A percentile compares a stretch with the other conserved stretches of the same genome.
Evolutionary conservation across 176 grass and related monocot genomes (phyloP).

Genomic region (Chrysopogon serrulatus): DNA sequence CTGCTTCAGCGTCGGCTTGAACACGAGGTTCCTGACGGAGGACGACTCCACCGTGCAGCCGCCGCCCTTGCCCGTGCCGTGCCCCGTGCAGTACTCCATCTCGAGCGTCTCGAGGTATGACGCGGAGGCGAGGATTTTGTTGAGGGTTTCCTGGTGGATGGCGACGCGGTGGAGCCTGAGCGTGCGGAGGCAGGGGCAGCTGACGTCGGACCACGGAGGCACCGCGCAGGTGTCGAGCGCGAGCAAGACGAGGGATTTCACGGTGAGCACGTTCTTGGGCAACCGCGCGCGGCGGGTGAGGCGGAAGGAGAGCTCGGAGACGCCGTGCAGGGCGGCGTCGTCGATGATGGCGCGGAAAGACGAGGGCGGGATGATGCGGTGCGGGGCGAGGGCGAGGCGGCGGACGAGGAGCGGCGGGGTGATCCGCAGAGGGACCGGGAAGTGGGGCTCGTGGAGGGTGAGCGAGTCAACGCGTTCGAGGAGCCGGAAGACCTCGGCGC

Average conservation of each 20-base stretch:
- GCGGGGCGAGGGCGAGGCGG: conserved; percentile 28
- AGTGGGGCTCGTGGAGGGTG: background rate
- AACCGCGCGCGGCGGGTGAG: conserved; percentile 14
- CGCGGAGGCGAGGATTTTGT: conserved; percentile 6
- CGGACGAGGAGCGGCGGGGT: conserved; percentile 19
- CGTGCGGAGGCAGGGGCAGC: conserved; percentile 25
- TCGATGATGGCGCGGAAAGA: conserved; percentile 16
- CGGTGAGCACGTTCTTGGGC: background rate
- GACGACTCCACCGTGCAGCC: conserved; percentile 33
- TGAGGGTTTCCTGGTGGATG: conserved; percentile 19
- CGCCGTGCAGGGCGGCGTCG: conserved; percentile 15
- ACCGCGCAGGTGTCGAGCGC: conserved; percentile 26
- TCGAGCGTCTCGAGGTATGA: conserved; percentile 32
- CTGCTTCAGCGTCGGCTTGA: conserved; percentile 7
- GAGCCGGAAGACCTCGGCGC: background rate
- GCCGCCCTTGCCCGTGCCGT: background rate
- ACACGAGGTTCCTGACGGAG: conserved; percentile 22
- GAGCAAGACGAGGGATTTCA: conserved; percentile 26
- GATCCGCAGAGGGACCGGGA: background rate
- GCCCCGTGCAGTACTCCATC: conserved; percentile 5
- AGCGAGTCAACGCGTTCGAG: conserved; percentile 19
- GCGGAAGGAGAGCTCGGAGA: conserved; percentile 31
- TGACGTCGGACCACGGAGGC: background rate
- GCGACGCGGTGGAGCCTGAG: conserved; percentile 33
- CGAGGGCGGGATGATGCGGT: background rate